These are phyloP conservation scores for Kernera saxatilis DNA, from an alignment of 345 rosid genomes.

Conservation along the genomic window DNA sequence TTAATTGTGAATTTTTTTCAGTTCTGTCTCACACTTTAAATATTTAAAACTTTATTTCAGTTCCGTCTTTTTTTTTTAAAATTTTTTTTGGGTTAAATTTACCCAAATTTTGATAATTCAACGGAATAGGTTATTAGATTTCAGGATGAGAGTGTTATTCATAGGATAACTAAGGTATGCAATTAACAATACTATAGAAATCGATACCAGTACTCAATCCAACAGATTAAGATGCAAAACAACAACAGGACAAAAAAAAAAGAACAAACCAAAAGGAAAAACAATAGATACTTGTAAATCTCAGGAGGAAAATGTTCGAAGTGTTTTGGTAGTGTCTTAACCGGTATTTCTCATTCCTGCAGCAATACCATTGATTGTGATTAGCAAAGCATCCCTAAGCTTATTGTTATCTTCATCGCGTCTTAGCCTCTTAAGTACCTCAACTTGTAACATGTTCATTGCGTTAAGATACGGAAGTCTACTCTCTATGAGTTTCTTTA, in stretches of 20 bases:
- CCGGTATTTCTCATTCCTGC: constrained; percentile 97
- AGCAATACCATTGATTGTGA: constrained; percentile 90
- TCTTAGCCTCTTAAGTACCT: constrained; percentile 82
- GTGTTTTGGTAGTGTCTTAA: constrained; percentile 12
- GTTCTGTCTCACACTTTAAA: too few species aligned
- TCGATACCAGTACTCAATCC: background rate
- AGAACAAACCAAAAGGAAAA: background rate
- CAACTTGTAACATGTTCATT: constrained; percentile 88
- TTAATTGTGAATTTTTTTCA: too few species aligned
- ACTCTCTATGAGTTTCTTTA: constrained; percentile 88
- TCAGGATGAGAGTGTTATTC: too few species aligned
- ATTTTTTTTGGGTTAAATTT: too few species aligned
- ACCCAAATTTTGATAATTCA: too few species aligned
- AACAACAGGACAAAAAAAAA: background rate
- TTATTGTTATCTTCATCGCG: constrained; percentile 71
- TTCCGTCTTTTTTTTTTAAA: too few species aligned
- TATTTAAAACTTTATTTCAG: too few species aligned
- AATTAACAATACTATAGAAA: too few species aligned
- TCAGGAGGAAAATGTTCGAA: background rate
- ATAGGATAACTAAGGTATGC: too few species aligned
- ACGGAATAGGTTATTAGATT: too few species aligned
- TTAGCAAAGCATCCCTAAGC: constrained; percentile 90
- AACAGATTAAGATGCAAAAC: background rate
- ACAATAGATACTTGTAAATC: background rate
- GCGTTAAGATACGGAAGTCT: constrained; percentile 90